Evolutionary conservation across 2,329 filamentous ascomycete species (phyloP).

Genomic region (Dothideomycetidae sp.): DNA sequence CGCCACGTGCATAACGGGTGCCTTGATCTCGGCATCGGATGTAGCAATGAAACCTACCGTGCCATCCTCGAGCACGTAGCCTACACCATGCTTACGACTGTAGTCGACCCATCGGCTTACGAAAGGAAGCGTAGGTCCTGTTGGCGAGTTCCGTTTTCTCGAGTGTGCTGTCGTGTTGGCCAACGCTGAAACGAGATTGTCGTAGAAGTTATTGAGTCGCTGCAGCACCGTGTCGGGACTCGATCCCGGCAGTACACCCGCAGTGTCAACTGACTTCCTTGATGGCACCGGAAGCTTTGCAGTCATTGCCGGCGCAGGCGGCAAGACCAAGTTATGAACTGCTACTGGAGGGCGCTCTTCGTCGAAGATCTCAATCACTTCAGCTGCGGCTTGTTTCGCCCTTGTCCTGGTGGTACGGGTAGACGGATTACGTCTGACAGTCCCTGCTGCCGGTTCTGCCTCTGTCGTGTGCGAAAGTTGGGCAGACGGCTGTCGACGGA

Average conservation of each 20-base stretch:
- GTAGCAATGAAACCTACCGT: conserved; percentile 55
- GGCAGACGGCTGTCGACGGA: conserved; percentile 6
- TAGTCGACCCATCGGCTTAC: conserved; percentile 76
- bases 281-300: conserved; percentile 17
- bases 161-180: conserved; percentile 26
- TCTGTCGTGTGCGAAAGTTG: background rate
- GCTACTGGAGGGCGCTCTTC: conserved; percentile 14
- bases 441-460: background rate
- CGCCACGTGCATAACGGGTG: conserved; percentile 58
- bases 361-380: conserved; percentile 25
- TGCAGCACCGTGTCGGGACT: conserved; percentile 33
- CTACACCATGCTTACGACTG: conserved; percentile 72
- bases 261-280: conserved; percentile 12
- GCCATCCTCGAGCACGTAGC: conserved; percentile 70
- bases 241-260: conserved; percentile 22
- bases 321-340: conserved; percentile 14
- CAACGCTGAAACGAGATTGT: conserved; percentile 33
- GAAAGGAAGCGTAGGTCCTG: conserved; percentile 33
- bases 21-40: conserved; percentile 27
- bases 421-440: background rate
- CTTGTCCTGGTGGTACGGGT: conserved; percentile 4
- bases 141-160: conserved; percentile 15
- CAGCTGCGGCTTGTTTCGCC: conserved; percentile 14
- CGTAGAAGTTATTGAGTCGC: conserved; percentile 30
- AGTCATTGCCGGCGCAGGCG: conserved; percentile 19